Percentiles rank a stretch among this genome's conserved stretches.
Evolutionary conservation across 108 stramenopile species (phyloP).

Genomic region (Skeletonema potamos): DNA sequence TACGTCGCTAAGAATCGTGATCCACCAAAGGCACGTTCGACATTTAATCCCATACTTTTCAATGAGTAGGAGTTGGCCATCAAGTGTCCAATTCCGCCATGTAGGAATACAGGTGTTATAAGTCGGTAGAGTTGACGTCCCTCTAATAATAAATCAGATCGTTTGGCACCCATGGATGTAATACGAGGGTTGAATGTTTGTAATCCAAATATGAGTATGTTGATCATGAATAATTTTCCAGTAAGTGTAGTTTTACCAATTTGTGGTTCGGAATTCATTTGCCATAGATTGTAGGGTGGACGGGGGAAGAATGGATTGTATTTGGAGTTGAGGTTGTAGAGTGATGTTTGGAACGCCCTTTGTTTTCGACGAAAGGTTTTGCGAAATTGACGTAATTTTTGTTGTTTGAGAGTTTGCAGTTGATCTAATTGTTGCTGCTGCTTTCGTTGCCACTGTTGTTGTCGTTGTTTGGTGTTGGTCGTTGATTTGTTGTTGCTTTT

Average conservation of each 20-base stretch:
- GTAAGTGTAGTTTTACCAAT: conserved; percentile 29
- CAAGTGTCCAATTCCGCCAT: conserved; percentile 69
- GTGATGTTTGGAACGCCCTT: conserved; percentile 14
- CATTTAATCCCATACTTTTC: conserved; percentile 56
- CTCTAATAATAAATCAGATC: conserved; percentile 58
- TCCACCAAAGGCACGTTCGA: conserved; percentile 63
- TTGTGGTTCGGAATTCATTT: conserved; percentile 10
- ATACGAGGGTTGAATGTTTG: conserved; percentile 60
- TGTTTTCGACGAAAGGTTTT: conserved; percentile 28
- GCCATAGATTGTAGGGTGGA: conserved; percentile 37
- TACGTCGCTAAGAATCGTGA: conserved; percentile 66
- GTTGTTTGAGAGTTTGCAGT: conserved; percentile 6
- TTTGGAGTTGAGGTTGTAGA: conserved; percentile 29
- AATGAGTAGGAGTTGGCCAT: conserved; percentile 72
- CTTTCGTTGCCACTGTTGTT: not conserved
- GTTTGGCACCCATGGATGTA: conserved; percentile 67
- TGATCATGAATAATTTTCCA: conserved; percentile 37
- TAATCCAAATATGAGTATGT: conserved; percentile 54
- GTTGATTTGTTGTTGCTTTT: not conserved
- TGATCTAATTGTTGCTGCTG: conserved; percentile 5
- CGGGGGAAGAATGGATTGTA: conserved; percentile 13
- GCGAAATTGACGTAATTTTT: conserved; percentile 27
- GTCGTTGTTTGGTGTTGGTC: not conserved
- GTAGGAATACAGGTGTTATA: conserved; percentile 78
- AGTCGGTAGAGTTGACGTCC: conserved; percentile 76